Conservation (phyloP, 2,329 filamentous ascomycete species). For the Westerdykella sp. region DNA sequence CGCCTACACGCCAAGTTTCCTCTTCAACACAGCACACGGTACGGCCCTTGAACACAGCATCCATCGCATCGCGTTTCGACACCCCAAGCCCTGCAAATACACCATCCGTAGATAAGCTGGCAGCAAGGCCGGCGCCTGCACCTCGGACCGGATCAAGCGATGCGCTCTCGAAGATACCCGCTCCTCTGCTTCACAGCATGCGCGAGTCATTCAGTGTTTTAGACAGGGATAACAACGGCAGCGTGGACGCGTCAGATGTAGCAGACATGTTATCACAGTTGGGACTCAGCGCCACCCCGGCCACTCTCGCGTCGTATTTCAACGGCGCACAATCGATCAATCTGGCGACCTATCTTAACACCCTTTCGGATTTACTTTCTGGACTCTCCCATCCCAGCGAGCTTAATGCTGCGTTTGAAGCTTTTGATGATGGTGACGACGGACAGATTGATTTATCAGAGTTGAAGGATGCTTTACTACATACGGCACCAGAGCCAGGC, state of each 20-base stretch:
- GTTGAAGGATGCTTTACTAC: slow-evolving; percentile 72
- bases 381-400: slow-evolving; percentile 72
- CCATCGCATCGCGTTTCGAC: slow-evolving; percentile 36
- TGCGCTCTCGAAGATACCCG: slow-evolving; percentile 63
- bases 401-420: slow-evolving; percentile 81
- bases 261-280: slow-evolving; percentile 81
- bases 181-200: slow-evolving; percentile 77
- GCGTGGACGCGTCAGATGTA: slow-evolving; percentile 75
- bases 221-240: slow-evolving; percentile 80
- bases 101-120: slow-evolving; percentile 8
- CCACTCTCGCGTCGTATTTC: slow-evolving; percentile 76
- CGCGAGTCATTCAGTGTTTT: slow-evolving; percentile 91
- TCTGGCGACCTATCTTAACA: slow-evolving; percentile 79
- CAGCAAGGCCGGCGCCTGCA: slow-evolving; percentile 20
- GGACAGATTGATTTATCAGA: slow-evolving; percentile 83
- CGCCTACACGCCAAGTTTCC: slow-evolving; percentile 22
- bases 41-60: slow-evolving; percentile 23
- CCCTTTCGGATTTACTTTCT: slow-evolving; percentile 66
- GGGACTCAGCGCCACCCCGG: slow-evolving; percentile 66
- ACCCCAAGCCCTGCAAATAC: slow-evolving; percentile 11
- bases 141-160: slow-evolving; percentile 22
- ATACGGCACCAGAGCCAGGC: slow-evolving; percentile 65
- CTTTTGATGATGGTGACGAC: slow-evolving; percentile 92
- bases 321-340: slow-evolving; percentile 66
- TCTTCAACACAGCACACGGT: slow-evolving; percentile 16